phyloP scores from a whole-genome alignment of 768 basidiomycete species.

The Pleurotus djamor region DNA sequence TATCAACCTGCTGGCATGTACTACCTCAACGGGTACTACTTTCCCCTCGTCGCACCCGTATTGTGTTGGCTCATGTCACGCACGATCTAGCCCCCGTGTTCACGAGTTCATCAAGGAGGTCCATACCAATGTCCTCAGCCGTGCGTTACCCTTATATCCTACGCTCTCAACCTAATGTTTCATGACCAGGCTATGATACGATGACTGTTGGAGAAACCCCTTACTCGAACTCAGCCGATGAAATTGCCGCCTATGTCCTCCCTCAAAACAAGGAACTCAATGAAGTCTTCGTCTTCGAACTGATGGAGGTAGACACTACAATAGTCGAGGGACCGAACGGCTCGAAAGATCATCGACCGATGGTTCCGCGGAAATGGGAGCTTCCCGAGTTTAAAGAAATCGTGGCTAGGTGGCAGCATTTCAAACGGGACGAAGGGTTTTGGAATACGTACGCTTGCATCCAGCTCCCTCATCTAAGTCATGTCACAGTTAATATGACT shows the following conservation, averaged over 20 bases:
- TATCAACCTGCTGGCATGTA: slow-evolving; percentile 53
- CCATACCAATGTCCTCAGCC: slow-evolving; percentile 55
- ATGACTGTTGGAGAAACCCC: slow-evolving; percentile 69
- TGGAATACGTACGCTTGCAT: slow-evolving; percentile 57
- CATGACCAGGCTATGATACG: slow-evolving; percentile 44
- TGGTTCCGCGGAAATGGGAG: slow-evolving; percentile 46
- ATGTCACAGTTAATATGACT: background rate
- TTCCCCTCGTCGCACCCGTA: background rate
- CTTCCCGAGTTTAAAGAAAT: slow-evolving; percentile 49
- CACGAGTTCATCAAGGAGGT: slow-evolving; percentile 72
- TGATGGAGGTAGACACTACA: slow-evolving; percentile 56
- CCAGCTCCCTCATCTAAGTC: slow-evolving; percentile 8
- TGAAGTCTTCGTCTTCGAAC: slow-evolving; percentile 66
- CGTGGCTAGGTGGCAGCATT: slow-evolving; percentile 53
- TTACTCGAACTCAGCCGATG: slow-evolving; percentile 48
- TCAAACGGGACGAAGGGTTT: slow-evolving; percentile 54
- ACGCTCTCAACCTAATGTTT: background rate
- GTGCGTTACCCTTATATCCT: slow-evolving; percentile 31
- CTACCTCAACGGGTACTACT: slow-evolving; percentile 58
- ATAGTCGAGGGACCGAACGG: slow-evolving; percentile 14
- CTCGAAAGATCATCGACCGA: slow-evolving; percentile 26
- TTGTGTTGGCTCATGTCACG: background rate
- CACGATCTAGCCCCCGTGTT: slow-evolving; percentile 50
- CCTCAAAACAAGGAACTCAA: slow-evolving; percentile 59
- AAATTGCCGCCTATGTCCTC: slow-evolving; percentile 54